Conservation (phyloP, 1,284 basidiomycete species). For the Vanrija sp. region DNA sequence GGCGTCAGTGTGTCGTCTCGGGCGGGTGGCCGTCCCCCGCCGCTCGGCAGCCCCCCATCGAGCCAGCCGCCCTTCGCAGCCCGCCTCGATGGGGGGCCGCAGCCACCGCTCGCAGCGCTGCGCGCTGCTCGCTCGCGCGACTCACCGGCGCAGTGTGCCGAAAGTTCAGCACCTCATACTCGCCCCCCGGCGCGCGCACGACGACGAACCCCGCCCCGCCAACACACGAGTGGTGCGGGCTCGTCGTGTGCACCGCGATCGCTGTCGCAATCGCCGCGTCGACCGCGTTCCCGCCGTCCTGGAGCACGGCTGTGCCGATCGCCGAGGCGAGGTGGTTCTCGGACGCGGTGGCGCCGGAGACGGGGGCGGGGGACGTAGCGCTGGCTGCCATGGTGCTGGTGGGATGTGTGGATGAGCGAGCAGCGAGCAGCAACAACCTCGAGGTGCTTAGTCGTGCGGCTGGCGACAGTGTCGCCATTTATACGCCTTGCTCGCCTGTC, state of each 20-base stretch:
- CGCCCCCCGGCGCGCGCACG: constrained; percentile 13
- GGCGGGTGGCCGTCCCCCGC: neutral
- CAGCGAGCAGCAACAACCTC: too few species aligned
- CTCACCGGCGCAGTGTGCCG: constrained; percentile 31
- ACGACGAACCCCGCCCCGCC: constrained; percentile 40
- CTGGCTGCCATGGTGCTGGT: too few species aligned
- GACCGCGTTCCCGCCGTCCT: constrained; percentile 28
- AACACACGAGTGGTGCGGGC: constrained; percentile 53
- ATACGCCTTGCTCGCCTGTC: neutral
- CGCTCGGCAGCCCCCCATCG: constrained; percentile 1
- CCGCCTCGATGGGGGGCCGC: too few species aligned
- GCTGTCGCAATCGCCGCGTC: constrained; percentile 43
- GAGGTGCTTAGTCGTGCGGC: too few species aligned
- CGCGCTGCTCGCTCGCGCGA: constrained; percentile 1
- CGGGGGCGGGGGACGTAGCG: too few species aligned
- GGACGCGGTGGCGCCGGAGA: constrained; percentile 20
- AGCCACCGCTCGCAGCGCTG: too few species aligned
- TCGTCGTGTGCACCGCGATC: constrained; percentile 53
- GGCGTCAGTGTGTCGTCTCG: neutral
- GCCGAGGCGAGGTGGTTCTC: constrained; percentile 26
- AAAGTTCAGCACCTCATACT: constrained; percentile 28
- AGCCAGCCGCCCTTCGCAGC: too few species aligned
- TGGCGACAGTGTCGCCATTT: too few species aligned
- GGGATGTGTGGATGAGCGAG: too few species aligned
- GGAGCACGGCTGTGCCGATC: constrained; percentile 26